Evolutionary conservation across 331 rosid species (phyloP).

Genomic region (Erythrophleum ivorense): DNA sequence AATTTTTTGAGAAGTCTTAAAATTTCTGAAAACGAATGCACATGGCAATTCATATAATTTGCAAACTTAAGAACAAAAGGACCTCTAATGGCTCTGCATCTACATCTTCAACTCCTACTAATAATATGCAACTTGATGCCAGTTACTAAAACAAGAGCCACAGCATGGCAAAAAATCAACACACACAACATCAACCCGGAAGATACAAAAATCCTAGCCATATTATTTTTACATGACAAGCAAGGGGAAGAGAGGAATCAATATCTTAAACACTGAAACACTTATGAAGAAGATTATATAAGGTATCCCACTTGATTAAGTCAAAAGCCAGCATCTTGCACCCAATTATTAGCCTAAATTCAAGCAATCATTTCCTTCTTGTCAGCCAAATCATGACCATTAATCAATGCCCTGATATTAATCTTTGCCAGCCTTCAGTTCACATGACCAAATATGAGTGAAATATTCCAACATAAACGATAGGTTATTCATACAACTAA

Average conservation of each 20-base stretch:
- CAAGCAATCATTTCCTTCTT: background rate
- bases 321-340: background rate
- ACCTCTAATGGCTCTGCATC: constrained; percentile 35
- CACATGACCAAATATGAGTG: constrained; percentile 7
- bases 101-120: constrained; percentile 22
- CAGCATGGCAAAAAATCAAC: background rate
- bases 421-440: background rate
- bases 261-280: background rate
- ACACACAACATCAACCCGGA: too few species aligned
- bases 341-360: constrained; percentile 20
- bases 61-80: constrained; percentile 10
- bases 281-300: background rate
- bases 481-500: background rate
- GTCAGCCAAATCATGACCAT: constrained; percentile 21
- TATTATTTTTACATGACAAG: background rate
- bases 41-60: background rate
- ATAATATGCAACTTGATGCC: constrained; percentile 11
- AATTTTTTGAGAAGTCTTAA: background rate
- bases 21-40: constrained; percentile 9
- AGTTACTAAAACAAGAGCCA: constrained; percentile 12
- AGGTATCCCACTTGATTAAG: background rate
- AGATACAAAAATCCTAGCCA: constrained; percentile 16
- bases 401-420: constrained; percentile 12
- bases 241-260: background rate
- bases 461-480: constrained; percentile 13